phyloP scores from a whole-genome alignment of 2,329 filamentous ascomycete species.

The Alternaria ventricosa region DNA sequence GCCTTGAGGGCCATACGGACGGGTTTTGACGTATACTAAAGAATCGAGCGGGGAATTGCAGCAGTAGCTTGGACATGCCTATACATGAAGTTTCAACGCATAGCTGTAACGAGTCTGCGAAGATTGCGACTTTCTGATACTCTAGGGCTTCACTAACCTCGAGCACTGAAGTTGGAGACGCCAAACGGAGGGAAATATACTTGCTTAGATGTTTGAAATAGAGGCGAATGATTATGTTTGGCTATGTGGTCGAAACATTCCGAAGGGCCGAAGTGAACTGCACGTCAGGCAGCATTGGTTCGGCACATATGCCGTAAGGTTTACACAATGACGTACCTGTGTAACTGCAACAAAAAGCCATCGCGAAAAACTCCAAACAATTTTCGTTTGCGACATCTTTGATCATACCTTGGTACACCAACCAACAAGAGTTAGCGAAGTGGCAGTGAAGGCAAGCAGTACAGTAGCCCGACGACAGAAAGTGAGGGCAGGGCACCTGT shows the following conservation, averaged over 20 bases:
- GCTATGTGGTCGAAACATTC: neutral
- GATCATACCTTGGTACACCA: too few species aligned
- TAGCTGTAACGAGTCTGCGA: neutral
- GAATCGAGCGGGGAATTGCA: accelerated
- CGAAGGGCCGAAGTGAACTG: neutral
- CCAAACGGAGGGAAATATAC: neutral
- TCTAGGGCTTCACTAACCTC: neutral
- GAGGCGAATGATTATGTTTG: neutral
- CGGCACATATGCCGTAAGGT: neutral
- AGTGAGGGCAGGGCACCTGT: neutral
- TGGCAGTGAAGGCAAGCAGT: neutral
- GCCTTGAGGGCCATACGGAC: too few species aligned
- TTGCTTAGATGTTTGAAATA: neutral
- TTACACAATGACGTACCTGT: neutral
- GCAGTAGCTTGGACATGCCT: neutral
- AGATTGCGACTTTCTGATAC: neutral
- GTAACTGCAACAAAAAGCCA: neutral
- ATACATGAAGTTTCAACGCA: neutral
- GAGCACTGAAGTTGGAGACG: neutral
- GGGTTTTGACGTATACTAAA: neutral
- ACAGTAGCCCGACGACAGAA: neutral
- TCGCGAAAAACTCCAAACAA: neutral
- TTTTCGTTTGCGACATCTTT: too few species aligned
- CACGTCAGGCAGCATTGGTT: neutral
- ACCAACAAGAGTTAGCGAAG: neutral